Evolutionary conservation across 1,139 yeast species (phyloP).

Genomic region (Protomyces gravidus): DNA sequence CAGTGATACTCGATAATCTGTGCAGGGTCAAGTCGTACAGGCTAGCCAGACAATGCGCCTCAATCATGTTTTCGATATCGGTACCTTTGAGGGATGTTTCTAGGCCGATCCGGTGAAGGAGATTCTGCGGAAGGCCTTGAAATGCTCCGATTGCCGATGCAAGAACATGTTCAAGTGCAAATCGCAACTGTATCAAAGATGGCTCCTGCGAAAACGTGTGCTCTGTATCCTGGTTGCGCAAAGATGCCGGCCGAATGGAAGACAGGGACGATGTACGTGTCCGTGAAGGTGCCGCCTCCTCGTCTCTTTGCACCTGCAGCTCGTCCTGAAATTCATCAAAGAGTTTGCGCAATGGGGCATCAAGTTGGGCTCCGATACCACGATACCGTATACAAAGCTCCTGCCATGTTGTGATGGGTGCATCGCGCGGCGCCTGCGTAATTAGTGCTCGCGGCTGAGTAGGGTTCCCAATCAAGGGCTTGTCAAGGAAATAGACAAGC

Average conservation of each 20-base stretch:
- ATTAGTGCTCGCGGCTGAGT: not conserved
- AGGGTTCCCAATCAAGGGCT: constrained; percentile 20
- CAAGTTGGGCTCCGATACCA: not conserved
- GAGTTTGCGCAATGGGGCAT: constrained; percentile 3
- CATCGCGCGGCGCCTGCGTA: not conserved
- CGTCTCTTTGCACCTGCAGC: not conserved
- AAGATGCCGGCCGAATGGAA: constrained; percentile 16
- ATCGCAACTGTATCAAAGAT: constrained; percentile 1
- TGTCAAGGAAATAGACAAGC: constrained; percentile 27
- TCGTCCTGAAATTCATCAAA: constrained; percentile 11
- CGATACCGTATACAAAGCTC: not conserved
- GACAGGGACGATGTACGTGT: constrained; percentile 7
- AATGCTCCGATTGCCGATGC: constrained; percentile 17
- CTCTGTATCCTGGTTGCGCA: constrained; percentile 6
- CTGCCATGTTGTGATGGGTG: constrained; percentile 2
- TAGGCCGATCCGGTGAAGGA: constrained; percentile 3
- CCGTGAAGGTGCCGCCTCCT: not conserved
- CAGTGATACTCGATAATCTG: constrained; percentile 6
- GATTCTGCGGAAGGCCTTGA: constrained; percentile 15
- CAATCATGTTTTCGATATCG: constrained; percentile 20
- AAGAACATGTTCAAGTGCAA: constrained; percentile 11
- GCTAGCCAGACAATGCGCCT: constrained; percentile 6
- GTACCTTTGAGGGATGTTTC: constrained; percentile 10
- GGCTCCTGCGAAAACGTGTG: constrained; percentile 8
- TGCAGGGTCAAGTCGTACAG: constrained; percentile 24